phyloP scores from a whole-genome alignment of 345 rosid genomes.

The Trapa bicornis region DNA sequence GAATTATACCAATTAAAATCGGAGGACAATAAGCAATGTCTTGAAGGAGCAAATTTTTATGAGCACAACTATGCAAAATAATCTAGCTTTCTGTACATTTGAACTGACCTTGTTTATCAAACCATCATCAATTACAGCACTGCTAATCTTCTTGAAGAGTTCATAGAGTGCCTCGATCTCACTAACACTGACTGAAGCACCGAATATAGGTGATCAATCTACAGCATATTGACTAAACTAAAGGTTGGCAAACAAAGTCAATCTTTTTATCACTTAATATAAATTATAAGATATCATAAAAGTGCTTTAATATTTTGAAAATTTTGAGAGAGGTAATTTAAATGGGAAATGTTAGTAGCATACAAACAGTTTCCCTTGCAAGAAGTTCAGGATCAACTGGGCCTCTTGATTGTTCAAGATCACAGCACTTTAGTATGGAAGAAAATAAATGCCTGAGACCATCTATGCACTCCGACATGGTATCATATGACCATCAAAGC shows the following conservation, averaged over 20 bases:
- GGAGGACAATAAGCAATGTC: not conserved
- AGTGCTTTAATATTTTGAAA: not conserved
- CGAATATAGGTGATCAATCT: constrained; percentile 6
- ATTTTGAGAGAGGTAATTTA: not conserved
- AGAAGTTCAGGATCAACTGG: constrained; percentile 87
- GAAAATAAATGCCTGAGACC: constrained; percentile 48
- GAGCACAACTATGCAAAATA: not conserved
- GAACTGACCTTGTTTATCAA: constrained; percentile 75
- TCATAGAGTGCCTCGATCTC: constrained; percentile 98
- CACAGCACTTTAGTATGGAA: constrained; percentile 65
- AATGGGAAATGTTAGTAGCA: constrained; percentile 15
- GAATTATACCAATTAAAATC: not conserved
- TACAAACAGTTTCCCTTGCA: constrained; percentile 96
- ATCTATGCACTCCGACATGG: constrained; percentile 89
- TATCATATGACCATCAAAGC: constrained; percentile 45
- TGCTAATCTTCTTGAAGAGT: constrained; percentile 96
- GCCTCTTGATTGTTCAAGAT: constrained; percentile 69
- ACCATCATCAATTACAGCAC: constrained; percentile 97
- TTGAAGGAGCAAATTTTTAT: not conserved
- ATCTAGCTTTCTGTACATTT: not conserved
- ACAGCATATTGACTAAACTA: not conserved
- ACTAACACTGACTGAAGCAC: constrained; percentile 82
- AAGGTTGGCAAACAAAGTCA: not conserved
- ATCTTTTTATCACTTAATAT: not conserved
- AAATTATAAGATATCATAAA: not conserved